phyloP scores from a whole-genome alignment of 352 stramenopile species.

The Phytophthora megakarya region DNA sequence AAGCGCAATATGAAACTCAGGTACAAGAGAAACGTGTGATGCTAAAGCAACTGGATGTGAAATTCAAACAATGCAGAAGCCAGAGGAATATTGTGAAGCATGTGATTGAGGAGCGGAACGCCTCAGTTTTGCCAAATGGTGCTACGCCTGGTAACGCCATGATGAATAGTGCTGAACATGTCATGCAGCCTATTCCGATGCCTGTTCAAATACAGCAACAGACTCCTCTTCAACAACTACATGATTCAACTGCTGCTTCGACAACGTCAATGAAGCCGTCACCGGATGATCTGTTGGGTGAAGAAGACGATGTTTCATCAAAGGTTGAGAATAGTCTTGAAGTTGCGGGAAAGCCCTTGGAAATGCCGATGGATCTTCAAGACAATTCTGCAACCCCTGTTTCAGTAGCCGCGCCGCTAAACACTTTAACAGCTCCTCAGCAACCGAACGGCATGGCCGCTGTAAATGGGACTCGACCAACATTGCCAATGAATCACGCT shows the following conservation, averaged over 20 bases:
- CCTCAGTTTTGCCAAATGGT: slow-evolving; percentile 21
- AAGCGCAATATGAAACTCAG: slow-evolving; percentile 68
- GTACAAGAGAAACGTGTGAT: slow-evolving; percentile 72
- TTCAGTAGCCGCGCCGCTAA: slow-evolving; percentile 28
- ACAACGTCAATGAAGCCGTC: slow-evolving; percentile 38
- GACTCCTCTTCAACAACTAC: slow-evolving; percentile 25
- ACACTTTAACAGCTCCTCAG: slow-evolving; percentile 22
- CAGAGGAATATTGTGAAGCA: slow-evolving; percentile 85
- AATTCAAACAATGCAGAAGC: slow-evolving; percentile 80
- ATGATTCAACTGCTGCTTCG: neutral
- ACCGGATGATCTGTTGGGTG: slow-evolving; percentile 55
- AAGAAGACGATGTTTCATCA: slow-evolving; percentile 50
- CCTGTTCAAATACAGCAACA: slow-evolving; percentile 45
- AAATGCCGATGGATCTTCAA: slow-evolving; percentile 69
- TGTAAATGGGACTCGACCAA: slow-evolving; percentile 19
- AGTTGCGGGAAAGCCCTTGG: slow-evolving; percentile 47
- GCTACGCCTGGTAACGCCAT: neutral
- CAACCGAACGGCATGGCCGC: slow-evolving; percentile 5
- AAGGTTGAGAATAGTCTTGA: slow-evolving; percentile 32
- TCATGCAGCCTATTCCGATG: slow-evolving; percentile 57
- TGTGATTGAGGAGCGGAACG: slow-evolving; percentile 66
- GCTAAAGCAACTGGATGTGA: slow-evolving; percentile 78
- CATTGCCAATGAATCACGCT: slow-evolving; percentile 9
- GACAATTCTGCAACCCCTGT: slow-evolving; percentile 33
- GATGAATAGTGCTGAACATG: slow-evolving; percentile 14